phyloP scores from a whole-genome alignment of 305 asterid genomes.

The Rubia peregrina region DNA sequence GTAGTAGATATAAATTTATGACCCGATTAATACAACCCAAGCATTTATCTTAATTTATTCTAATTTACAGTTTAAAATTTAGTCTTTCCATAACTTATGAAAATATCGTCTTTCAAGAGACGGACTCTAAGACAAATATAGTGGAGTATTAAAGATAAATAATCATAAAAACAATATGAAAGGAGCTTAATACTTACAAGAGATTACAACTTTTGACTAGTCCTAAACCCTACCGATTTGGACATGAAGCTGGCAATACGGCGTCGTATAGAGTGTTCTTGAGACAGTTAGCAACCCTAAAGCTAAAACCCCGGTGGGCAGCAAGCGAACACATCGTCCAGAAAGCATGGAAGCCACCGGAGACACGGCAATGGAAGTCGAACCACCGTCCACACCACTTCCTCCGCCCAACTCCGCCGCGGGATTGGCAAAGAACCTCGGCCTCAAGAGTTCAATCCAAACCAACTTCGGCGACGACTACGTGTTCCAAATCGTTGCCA shows the following conservation, averaged over 20 bases:
- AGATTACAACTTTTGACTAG: no score
- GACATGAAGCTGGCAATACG: background rate
- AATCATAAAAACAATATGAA: no score
- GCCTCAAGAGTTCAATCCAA: conserved; percentile 68
- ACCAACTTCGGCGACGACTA: conserved; percentile 90
- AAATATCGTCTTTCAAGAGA: no score
- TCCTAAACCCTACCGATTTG: background rate
- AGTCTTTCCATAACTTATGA: no score
- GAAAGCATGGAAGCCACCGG: background rate
- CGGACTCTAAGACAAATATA: no score
- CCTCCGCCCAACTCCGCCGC: conserved; percentile 12
- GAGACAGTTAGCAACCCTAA: background rate
- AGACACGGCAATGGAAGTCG: conserved; percentile 52
- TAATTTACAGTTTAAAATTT: no score
- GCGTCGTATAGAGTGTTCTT: background rate
- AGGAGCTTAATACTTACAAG: no score
- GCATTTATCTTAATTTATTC: no score
- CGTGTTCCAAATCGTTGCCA: conserved; percentile 72
- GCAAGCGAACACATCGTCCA: conserved; percentile 21
- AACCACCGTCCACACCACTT: conserved; percentile 28
- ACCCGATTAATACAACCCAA: no score
- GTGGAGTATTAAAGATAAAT: no score
- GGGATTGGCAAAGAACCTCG: conserved; percentile 37
- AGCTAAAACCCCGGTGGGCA: conserved; percentile 10
- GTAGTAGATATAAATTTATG: no score